Conservation (phyloP, 2,329 filamentous ascomycete genomes). For the Thielaviopsis ethacetica region DNA sequence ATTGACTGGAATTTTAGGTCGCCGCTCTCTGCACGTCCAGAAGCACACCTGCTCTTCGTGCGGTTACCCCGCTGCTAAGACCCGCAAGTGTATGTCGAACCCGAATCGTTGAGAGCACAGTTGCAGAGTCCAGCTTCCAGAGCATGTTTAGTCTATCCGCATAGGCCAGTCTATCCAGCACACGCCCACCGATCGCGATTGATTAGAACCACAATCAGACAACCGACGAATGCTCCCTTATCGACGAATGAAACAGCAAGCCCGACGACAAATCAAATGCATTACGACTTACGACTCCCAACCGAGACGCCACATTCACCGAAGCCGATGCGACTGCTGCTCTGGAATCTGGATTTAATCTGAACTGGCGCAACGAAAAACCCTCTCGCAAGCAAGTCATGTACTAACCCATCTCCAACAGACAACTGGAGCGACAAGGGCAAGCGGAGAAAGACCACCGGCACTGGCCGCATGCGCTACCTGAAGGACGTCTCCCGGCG, state of each 20-base stretch:
- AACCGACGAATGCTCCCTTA: background rate
- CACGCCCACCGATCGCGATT: background rate
- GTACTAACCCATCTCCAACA: constrained; percentile 24
- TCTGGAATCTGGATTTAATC: constrained; percentile 3
- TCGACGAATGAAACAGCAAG: background rate
- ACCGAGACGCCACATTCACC: background rate
- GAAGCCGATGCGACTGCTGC: background rate
- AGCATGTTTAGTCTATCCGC: background rate
- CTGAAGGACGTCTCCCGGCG: constrained; percentile 81
- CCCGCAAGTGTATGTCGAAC: constrained; percentile 79
- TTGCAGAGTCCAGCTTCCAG: background rate
- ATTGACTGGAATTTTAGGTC: constrained; percentile 37
- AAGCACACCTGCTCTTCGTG: constrained; percentile 94
- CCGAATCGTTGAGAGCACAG: background rate
- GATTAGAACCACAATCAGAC: background rate
- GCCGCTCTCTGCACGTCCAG: constrained; percentile 97
- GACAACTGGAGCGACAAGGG: constrained; percentile 99
- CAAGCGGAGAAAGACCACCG: constrained; percentile 99
- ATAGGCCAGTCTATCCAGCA: background rate
- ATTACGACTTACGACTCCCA: background rate
- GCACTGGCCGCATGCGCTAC: constrained; percentile 89
- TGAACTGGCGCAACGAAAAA: background rate
- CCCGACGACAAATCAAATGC: background rate
- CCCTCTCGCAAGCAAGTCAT: background rate
- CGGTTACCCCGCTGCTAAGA: constrained; percentile 96